Conservation (phyloP, 306 rosid genomes). For the Casuarina cunninghamiana region DNA sequence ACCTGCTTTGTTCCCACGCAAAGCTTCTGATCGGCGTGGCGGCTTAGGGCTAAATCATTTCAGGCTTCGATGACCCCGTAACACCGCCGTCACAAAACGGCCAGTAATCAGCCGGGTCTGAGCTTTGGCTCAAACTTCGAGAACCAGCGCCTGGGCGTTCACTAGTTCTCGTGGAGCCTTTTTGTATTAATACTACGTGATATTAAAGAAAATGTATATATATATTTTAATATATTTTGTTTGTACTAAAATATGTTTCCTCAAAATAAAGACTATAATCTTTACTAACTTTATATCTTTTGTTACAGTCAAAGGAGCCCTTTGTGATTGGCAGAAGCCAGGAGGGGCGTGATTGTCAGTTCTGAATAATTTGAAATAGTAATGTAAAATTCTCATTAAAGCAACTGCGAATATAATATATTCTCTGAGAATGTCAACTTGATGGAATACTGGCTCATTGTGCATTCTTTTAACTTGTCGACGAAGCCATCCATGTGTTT, state of each 20-base stretch:
- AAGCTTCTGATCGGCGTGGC: slow-evolving; percentile 25
- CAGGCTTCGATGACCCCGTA: slow-evolving; percentile 15
- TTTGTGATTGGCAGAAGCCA: neutral
- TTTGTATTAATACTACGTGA: too few species aligned
- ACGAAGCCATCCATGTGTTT: neutral
- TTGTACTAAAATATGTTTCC: too few species aligned
- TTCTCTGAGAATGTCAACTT: slow-evolving; percentile 5
- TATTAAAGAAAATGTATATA: too few species aligned
- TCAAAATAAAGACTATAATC: too few species aligned
- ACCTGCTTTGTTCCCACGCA: slow-evolving; percentile 53
- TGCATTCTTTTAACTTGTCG: neutral
- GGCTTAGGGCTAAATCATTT: neutral
- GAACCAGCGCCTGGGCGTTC: slow-evolving; percentile 6
- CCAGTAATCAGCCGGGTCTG: neutral
- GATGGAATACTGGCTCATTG: neutral
- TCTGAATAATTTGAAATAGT: neutral
- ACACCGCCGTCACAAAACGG: neutral
- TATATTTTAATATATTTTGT: neutral
- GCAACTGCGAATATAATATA: neutral
- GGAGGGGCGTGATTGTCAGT: neutral
- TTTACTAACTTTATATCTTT: too few species aligned
- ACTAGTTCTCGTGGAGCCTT: neutral
- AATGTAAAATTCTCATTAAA: neutral
- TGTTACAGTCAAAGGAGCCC: neutral
- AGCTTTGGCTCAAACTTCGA: slow-evolving; percentile 1